Percentiles rank a stretch among this genome's conserved stretches.
Conservation (phyloP, 805 yeast species). For the Komagataella ulmi region DNA sequence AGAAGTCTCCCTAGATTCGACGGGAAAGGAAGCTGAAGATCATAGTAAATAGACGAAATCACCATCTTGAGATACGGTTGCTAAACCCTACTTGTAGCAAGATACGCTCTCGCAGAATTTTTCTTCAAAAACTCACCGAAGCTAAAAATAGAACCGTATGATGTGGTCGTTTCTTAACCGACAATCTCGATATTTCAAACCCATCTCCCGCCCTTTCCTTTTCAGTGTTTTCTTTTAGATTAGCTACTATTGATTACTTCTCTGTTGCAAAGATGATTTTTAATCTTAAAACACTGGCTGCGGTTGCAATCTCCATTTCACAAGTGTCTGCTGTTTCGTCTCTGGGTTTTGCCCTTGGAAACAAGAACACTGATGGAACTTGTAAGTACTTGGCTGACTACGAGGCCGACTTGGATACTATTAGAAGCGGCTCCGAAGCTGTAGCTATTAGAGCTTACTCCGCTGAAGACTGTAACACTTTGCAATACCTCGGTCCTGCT, state of each 20-base stretch:
- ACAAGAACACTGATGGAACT: conserved; percentile 54
- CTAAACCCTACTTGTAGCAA: neutral
- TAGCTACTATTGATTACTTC: neutral
- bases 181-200: neutral
- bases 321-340: neutral
- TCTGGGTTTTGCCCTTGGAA: conserved; percentile 83
- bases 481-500: conserved; percentile 76
- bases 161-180: neutral
- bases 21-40: neutral
- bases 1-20: neutral
- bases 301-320: neutral
- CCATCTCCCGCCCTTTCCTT: neutral
- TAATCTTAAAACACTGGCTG: neutral
- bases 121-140: neutral
- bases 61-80: neutral
- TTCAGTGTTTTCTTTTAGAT: neutral
- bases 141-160: neutral
- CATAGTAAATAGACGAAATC: neutral
- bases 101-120: neutral
- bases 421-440: conserved; percentile 29
- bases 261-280: neutral
- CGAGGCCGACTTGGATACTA: conserved; percentile 46
- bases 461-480: conserved; percentile 87
- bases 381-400: conserved; percentile 71
- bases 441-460: conserved; percentile 73